Evolutionary conservation across 805 yeast species (phyloP).

Genomic region (Saccharomycopsis sp.): DNA sequence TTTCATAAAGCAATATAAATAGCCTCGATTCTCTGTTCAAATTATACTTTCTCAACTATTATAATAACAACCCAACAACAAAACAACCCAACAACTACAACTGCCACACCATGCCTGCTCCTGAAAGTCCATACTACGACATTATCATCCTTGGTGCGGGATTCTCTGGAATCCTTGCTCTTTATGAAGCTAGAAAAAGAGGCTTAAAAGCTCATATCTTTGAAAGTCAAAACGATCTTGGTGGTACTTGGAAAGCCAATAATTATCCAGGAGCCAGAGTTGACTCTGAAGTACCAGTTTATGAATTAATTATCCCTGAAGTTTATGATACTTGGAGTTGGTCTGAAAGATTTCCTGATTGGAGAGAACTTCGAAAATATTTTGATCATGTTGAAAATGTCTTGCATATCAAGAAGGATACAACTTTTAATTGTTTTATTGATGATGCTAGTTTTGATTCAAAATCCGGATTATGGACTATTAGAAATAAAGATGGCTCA

Average conservation of each 20-base stretch:
- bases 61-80: too few species aligned
- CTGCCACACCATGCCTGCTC: too few species aligned
- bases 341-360: slow-evolving; percentile 22
- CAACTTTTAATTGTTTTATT: slow-evolving; percentile 20
- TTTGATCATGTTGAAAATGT: slow-evolving; percentile 22
- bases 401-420: slow-evolving; percentile 21
- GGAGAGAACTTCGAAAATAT: slow-evolving; percentile 22
- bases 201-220: slow-evolving; percentile 18
- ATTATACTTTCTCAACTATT: too few species aligned
- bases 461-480: slow-evolving; percentile 20
- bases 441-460: slow-evolving; percentile 20
- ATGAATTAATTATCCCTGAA: slow-evolving; percentile 23
- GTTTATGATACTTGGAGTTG: slow-evolving; percentile 22
- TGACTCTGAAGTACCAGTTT: slow-evolving; percentile 23
- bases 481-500: slow-evolving; percentile 18
- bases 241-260: slow-evolving; percentile 20
- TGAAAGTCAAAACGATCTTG: slow-evolving; percentile 15
- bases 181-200: slow-evolving; percentile 16
- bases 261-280: slow-evolving; percentile 23
- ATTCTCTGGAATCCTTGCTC: slow-evolving; percentile 17
- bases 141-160: slow-evolving; percentile 19
- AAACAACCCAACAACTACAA: too few species aligned
- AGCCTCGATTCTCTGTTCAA: too few species aligned
- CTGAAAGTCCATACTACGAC: slow-evolving; percentile 17
- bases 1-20: too few species aligned